phyloP scores from a whole-genome alignment of 768 basidiomycete genomes.

The Heimioporus sp. region DNA sequence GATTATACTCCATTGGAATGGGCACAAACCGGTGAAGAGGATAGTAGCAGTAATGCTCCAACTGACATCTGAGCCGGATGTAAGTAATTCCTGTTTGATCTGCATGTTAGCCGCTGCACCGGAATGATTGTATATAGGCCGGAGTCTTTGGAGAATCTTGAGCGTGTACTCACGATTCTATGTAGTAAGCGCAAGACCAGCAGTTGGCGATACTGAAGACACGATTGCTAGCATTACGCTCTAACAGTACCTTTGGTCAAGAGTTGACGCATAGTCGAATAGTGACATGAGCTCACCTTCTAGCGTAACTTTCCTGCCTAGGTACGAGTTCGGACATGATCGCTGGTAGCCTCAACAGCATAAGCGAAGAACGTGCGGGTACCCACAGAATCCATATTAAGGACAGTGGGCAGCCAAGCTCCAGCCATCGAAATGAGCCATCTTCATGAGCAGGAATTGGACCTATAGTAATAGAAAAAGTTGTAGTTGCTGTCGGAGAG shows the following conservation, averaged over 20 bases:
- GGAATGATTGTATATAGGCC: not conserved
- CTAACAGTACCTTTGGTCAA: conserved; percentile 7
- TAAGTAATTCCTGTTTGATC: conserved; percentile 59
- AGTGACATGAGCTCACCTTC: conserved; percentile 41
- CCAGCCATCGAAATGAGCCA: no score
- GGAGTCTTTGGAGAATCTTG: not conserved
- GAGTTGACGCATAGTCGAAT: not conserved
- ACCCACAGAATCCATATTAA: no score
- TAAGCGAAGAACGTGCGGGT: no score
- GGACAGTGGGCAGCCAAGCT: no score
- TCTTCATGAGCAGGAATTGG: no score
- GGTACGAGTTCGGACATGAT: not conserved
- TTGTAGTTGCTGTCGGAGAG: no score
- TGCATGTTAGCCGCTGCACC: conserved; percentile 61
- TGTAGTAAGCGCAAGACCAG: conserved; percentile 21
- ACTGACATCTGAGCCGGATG: conserved; percentile 62
- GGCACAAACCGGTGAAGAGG: conserved; percentile 65
- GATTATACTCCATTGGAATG: conserved; percentile 68
- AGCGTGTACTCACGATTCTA: conserved; percentile 25
- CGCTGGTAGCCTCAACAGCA: no score
- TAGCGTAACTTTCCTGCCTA: conserved; percentile 21
- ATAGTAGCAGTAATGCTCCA: conserved; percentile 70
- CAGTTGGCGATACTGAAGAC: conserved; percentile 28
- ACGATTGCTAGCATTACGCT: conserved; percentile 24
- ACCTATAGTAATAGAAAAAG: no score